Evolutionary conservation across 257 asterid genomes (phyloP).

Genomic region (Petunia axillaris): DNA sequence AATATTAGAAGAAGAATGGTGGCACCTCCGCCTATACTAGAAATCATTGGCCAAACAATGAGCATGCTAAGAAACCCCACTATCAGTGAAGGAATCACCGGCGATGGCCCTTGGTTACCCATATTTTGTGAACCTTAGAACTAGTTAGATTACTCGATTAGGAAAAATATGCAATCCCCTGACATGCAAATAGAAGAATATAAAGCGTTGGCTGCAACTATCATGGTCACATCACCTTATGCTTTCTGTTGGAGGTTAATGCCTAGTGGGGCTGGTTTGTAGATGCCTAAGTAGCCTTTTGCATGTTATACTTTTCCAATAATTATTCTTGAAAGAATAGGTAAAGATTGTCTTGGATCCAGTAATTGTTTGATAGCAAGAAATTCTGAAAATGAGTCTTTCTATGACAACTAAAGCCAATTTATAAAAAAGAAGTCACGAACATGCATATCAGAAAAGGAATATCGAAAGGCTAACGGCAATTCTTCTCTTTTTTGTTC

Average conservation of each 20-base stretch:
- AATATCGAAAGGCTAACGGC: not conserved
- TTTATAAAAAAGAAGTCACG: not conserved
- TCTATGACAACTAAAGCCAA: not conserved
- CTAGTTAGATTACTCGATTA: not conserved
- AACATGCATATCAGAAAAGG: not conserved
- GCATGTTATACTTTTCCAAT: not conserved
- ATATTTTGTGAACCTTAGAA: not conserved
- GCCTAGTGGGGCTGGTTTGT: not conserved
- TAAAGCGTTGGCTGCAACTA: not conserved
- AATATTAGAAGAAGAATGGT: conserved; percentile 11
- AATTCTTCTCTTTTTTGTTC: not conserved
- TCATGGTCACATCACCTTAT: conserved; percentile 19
- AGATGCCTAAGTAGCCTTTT: conserved; percentile 3
- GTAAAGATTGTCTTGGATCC: not conserved
- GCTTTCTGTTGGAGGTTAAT: conserved; percentile 17
- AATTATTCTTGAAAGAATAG: not conserved
- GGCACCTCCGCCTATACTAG: not conserved
- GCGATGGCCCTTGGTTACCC: conserved; percentile 38
- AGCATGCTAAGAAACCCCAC: conserved; percentile 29
- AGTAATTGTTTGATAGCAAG: not conserved
- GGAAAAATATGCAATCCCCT: not conserved
- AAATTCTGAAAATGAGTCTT: not conserved
- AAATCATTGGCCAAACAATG: conserved; percentile 30
- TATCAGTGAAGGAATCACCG: conserved; percentile 35
- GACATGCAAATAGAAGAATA: conserved; percentile 7